Evolutionary conservation across 257 asterid species (phyloP).

Genomic region (Lycium barbarum): DNA sequence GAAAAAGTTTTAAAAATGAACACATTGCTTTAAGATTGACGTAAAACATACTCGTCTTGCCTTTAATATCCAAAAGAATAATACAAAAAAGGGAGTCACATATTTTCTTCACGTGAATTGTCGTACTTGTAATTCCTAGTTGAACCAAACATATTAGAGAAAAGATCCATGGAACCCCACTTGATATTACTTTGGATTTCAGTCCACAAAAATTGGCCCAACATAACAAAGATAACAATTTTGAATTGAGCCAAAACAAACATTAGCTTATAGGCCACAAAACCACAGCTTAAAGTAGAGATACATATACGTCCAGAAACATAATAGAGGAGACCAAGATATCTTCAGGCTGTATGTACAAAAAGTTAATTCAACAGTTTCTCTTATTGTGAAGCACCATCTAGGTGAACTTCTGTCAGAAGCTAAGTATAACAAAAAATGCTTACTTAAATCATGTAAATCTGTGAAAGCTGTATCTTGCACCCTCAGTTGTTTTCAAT

Average conservation of each 20-base stretch:
- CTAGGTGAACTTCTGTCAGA: neutral
- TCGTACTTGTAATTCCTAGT: neutral
- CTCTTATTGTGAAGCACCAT: neutral
- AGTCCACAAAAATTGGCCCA: neutral
- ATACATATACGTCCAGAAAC: neutral
- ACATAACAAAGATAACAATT: neutral
- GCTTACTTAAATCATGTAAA: constrained; percentile 19
- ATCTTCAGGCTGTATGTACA: constrained; percentile 4
- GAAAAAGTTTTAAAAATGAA: neutral
- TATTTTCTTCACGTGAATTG: neutral
- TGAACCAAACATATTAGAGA: neutral
- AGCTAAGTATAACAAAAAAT: constrained; percentile 14
- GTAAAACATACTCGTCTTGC: neutral
- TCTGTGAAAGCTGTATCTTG: neutral
- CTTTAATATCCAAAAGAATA: neutral
- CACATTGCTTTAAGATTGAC: neutral
- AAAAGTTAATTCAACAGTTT: neutral
- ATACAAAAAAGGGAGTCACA: neutral
- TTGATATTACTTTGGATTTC: neutral
- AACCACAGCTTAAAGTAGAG: neutral
- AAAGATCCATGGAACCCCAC: neutral
- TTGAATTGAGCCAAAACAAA: constrained; percentile 4
- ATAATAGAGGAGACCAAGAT: constrained; percentile 2
- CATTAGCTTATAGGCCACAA: constrained; percentile 2
- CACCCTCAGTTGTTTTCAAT: neutral